A percentile compares a stretch with the other conserved stretches of the same genome.
Evolutionary conservation across 495 filamentous ascomycete species (phyloP).

Genomic region (Oleoguttula mirabilis): DNA sequence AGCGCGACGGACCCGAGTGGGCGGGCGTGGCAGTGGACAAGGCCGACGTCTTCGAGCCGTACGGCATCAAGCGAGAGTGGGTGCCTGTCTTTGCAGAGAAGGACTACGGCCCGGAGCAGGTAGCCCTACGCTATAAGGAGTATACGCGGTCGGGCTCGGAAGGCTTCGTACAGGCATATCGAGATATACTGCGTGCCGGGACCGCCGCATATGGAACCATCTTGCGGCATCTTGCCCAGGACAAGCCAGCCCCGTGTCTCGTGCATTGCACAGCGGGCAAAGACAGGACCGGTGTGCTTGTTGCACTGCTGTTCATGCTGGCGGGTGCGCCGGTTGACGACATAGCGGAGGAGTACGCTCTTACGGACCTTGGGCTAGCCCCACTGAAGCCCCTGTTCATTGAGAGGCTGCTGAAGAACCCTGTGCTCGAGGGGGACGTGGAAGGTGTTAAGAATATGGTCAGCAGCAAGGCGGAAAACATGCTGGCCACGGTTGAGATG

Average conservation of each 20-base stretch:
- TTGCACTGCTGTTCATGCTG: conserved; percentile 27
- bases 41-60: conserved; percentile 9
- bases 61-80: conserved; percentile 25
- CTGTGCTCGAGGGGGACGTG: conserved; percentile 30
- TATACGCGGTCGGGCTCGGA: conserved; percentile 27
- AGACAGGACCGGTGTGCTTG: conserved; percentile 33
- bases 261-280: conserved; percentile 35
- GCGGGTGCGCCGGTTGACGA: conserved; percentile 21
- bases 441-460: conserved; percentile 23
- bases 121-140: conserved; percentile 29
- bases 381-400: conserved; percentile 21
- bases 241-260: conserved; percentile 19
- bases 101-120: conserved; percentile 31
- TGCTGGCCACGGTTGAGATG: conserved; percentile 42
- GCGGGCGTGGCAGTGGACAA: conserved; percentile 6
- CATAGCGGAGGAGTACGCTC: conserved; percentile 29
- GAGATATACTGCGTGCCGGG: conserved; percentile 26
- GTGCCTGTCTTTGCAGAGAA: conserved; percentile 29
- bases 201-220: conserved; percentile 22
- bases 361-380: conserved; percentile 28
- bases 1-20: conserved; percentile 21
- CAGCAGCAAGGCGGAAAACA: conserved; percentile 25
- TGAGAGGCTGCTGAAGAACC: conserved; percentile 21
- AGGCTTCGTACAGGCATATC: conserved; percentile 31
- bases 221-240: conserved; percentile 22